Evolutionary conservation across 192 early-diverging fungal species (phyloP).

Genomic region (Allomyces macrogynus): DNA sequence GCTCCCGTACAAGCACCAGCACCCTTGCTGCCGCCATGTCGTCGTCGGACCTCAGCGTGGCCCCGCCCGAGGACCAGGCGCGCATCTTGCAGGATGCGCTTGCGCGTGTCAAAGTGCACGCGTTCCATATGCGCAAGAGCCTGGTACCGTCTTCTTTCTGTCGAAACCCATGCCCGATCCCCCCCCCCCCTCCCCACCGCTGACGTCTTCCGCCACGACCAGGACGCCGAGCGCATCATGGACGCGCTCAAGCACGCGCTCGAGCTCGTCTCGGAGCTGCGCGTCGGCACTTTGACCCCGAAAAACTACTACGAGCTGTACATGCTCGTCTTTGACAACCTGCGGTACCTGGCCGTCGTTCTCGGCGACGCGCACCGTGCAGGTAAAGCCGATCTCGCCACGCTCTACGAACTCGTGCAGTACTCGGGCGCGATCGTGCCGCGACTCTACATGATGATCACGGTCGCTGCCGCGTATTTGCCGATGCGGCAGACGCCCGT

Average conservation of each 20-base stretch:
- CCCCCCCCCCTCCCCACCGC: neutral
- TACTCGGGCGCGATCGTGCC: constrained; percentile 98
- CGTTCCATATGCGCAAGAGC: constrained; percentile 85
- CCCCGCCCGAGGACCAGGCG: constrained; percentile 55
- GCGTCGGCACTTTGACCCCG: constrained; percentile 82
- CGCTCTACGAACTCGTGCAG: constrained; percentile 95
- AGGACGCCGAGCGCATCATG: constrained; percentile 79
- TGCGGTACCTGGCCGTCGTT: constrained; percentile 77
- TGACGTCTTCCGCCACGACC: neutral
- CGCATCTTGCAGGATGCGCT: constrained; percentile 84
- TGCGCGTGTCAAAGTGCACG: constrained; percentile 78
- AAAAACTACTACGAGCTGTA: constrained; percentile 99
- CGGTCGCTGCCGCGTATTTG: constrained; percentile 94
- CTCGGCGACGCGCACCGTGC: constrained; percentile 76
- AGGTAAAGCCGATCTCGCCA: constrained; percentile 62
- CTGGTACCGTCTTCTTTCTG: constrained; percentile 33
- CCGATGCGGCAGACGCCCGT: constrained; percentile 76
- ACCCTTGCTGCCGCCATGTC: neutral
- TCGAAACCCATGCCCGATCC: neutral
- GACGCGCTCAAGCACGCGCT: constrained; percentile 98
- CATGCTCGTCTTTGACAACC: constrained; percentile 94
- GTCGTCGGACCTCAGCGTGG: neutral
- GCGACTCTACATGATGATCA: constrained; percentile 96
- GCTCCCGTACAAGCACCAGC: too few relatives aligned
- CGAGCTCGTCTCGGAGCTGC: constrained; percentile 89